A percentile compares a stretch with the other conserved stretches of the same genome.
phyloP scores from a whole-genome alignment of 169 alveolate species.

The Cryptosporidium canis region DNA sequence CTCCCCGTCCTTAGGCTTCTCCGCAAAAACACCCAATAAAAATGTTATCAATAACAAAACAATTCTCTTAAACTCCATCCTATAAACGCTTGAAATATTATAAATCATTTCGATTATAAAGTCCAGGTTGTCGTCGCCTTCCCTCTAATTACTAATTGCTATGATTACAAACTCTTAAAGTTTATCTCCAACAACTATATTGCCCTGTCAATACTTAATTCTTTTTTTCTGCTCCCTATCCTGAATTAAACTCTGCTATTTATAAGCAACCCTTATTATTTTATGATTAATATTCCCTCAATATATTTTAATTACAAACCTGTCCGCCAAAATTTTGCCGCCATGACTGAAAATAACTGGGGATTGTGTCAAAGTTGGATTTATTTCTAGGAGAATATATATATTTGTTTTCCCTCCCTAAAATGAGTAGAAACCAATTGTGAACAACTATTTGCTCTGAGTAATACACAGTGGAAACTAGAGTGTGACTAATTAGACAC shows the following conservation, averaged over 20 bases:
- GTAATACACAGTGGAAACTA: too few species aligned
- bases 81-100: neutral
- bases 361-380: too few species aligned
- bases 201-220: neutral
- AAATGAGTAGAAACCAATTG: too few species aligned
- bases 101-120: neutral
- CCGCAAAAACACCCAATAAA: constrained; percentile 22
- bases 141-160: neutral
- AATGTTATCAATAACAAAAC: neutral
- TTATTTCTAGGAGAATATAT: too few species aligned
- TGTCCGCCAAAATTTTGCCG: neutral
- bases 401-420: neutral
- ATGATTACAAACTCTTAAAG: neutral
- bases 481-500: too few species aligned
- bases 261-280: neutral
- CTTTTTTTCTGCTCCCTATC: neutral
- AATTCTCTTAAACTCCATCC: neutral
- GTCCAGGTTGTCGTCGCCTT: neutral
- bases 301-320: neutral
- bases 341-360: too few species aligned
- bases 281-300: neutral
- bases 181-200: neutral
- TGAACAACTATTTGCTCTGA: too few species aligned
- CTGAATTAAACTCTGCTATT: neutral
- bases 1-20: neutral